Conservation (phyloP, 768 basidiomycete genomes). For the Serendipita vermifera region DNA sequence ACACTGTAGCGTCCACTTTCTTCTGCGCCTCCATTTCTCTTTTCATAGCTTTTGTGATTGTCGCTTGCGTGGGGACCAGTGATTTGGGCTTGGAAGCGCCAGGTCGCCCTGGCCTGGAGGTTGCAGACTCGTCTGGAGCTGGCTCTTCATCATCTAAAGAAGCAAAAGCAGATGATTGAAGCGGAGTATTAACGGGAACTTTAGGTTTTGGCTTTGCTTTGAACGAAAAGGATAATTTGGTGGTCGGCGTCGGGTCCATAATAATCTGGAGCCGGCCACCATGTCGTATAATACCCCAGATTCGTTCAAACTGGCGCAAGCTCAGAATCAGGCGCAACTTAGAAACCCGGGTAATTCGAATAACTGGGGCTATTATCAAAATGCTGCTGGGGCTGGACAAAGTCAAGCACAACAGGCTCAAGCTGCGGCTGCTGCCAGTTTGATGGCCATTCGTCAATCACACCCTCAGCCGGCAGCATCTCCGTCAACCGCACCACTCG, state of each 20-base stretch:
- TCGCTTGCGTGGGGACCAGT: slow-evolving; percentile 40
- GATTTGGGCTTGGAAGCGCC: slow-evolving; percentile 40
- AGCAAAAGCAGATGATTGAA: slow-evolving; percentile 43
- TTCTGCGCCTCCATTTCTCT: slow-evolving; percentile 70
- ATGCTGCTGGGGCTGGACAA: not conserved
- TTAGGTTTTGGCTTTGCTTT: slow-evolving; percentile 36
- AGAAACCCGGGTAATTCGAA: not conserved
- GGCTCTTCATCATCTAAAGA: slow-evolving; percentile 42
- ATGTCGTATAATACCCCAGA: not conserved
- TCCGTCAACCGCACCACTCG: not conserved
- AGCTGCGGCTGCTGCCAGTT: not conserved
- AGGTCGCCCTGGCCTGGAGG: slow-evolving; percentile 22
- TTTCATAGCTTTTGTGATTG: slow-evolving; percentile 48
- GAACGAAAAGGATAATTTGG: slow-evolving; percentile 89
- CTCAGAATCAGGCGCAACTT: not conserved
- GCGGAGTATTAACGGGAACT: slow-evolving; percentile 33
- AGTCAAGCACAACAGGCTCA: no score
- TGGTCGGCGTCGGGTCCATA: slow-evolving; percentile 19
- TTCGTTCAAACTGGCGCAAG: not conserved
- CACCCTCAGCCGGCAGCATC: no score
- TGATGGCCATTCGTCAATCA: not conserved
- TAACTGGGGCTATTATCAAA: not conserved
- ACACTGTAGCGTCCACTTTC: slow-evolving; percentile 68
- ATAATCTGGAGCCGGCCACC: not conserved
- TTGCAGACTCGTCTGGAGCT: slow-evolving; percentile 16